Evolutionary conservation across 2,329 filamentous ascomycete genomes (phyloP), one percentile per base, ranked within the genome.

Genomic region (Clonostachys sp.): DNA sequence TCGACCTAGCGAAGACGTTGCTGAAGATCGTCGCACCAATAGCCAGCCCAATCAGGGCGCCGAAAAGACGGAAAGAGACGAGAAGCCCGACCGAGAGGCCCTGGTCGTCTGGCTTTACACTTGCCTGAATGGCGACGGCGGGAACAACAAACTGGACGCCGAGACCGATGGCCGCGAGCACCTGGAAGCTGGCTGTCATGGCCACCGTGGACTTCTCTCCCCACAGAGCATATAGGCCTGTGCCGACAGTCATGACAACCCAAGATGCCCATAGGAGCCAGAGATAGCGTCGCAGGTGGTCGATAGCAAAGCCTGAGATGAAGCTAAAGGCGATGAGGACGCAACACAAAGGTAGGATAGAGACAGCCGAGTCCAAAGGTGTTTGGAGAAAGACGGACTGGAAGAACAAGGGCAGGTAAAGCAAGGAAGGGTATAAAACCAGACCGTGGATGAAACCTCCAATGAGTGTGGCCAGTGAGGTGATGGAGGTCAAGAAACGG

Each of bases 51-150:
- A 69, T 47, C 3, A 71, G 55, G 3, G 55, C 61, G 2, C 68
- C 68, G 39, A 71, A 60, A 0, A 70, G 53, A 3, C 67, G 63
- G 42, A 67, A 59, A 1, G 59, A 56, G 2, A 65, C 48, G 4
- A 69, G 48, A 0, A 65, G 51, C 0, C 67, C 66, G 33, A 61
- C 55, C 0, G 63, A 62, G 12, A 67, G 54, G 8, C 65, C 67
- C 6, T 47, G 53, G 42, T 70, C 66, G 38, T 70, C 59, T 10
- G 51, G 45, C 6, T 51, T 42, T 14, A 58, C 60, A 41, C 61
- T 67, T 1, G 66, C 65, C 45, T 67, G 61, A 46, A 68, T 58
- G 16, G 65, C 58, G 2, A 70, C 46, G 8, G n/a, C 35, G n/a
- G 44, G 49, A 2, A 50, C 45, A 8, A 35, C 46, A 24, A 53